Evolutionary conservation across 768 basidiomycete species (phyloP), one percentile per base, ranked within the genome.

Genomic region (Phanerochaete carnosa): DNA sequence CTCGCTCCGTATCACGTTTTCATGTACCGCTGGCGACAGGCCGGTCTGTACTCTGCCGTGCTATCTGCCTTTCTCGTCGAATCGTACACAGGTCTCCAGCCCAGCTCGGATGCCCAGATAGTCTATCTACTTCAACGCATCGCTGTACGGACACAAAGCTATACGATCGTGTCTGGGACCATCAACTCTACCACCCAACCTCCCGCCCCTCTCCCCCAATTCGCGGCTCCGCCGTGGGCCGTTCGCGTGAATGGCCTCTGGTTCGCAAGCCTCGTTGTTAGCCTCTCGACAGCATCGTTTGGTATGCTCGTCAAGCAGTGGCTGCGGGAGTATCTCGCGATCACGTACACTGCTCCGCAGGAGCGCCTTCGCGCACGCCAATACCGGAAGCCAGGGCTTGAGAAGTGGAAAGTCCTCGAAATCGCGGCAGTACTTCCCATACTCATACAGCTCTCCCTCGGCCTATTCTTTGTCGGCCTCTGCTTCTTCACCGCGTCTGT

Each of bases 301-400:
- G 35, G 57, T 7, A 58, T 58, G 49, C 49, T 58, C 25, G 57
- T 58, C 30, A 58, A 58, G 33, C 47, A 49, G 16, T 58, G 57
- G 57, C 57, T 58, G 15, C 46, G 57, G 1, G 57, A 58, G 33
- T 58, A 49, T n/a, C 57, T 58, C 32, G 57, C 57, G 8, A 15
- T 37, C 32, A 49, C 50, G 9, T n/a, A 37, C 23, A 16, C 32
- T 2, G 25, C 57, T 2, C 57, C 57, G 0, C 46, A 26, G 23
- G 57, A 32, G 19, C 57, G 47, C 3, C n/a, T 58, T 19, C 57
- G 57, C 1, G 28, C 33, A 6, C 46, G 46, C 1, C 47, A 15
- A 11, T 58, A 49, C 22, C 57, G 57, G 15, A 9, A 51, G 4
- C 57, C 57, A n/a, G 46, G 26, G 1, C 25, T 58, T 9, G 28